Evolutionary conservation across 257 asterid genomes (phyloP).

Genomic region (Scutellaria barbata): DNA sequence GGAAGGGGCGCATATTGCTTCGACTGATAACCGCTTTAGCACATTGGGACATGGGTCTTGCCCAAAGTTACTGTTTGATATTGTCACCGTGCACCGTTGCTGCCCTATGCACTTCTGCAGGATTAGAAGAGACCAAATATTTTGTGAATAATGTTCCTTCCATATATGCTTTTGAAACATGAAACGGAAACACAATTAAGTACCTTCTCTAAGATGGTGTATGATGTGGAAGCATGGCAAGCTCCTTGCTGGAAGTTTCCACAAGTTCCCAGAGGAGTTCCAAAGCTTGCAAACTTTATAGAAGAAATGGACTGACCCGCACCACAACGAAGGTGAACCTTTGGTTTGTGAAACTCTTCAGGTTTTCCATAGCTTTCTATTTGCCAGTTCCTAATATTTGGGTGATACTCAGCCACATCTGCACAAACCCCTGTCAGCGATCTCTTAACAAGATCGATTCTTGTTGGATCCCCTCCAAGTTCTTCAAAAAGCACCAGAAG

Average conservation of each 20-base stretch:
- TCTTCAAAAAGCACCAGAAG: conserved; percentile 87
- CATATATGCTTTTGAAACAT: background rate
- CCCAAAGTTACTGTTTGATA: conserved; percentile 75
- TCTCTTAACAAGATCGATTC: conserved; percentile 74
- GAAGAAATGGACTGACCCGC: conserved; percentile 72
- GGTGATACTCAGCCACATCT: conserved; percentile 84
- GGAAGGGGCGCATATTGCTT: conserved; percentile 73
- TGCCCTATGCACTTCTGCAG: conserved; percentile 83
- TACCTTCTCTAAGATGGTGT: conserved; percentile 72
- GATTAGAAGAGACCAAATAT: conserved; percentile 5
- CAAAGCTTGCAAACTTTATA: conserved; percentile 95
- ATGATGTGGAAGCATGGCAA: conserved; percentile 83
- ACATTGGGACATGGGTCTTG: conserved; percentile 86
- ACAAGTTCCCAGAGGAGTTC: conserved; percentile 89
- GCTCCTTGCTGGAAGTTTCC: conserved; percentile 87
- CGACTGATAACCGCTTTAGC: conserved; percentile 78
- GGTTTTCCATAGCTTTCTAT: conserved; percentile 70
- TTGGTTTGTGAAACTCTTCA: conserved; percentile 66
- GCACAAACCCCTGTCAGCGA: conserved; percentile 78
- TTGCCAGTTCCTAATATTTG: conserved; percentile 80
- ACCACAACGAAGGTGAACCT: conserved; percentile 73
- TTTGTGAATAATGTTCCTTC: background rate
- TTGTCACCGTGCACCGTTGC: conserved; percentile 67
- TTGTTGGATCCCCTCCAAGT: conserved; percentile 86
- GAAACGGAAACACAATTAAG: background rate